Evolutionary conservation across 2,329 filamentous ascomycete genomes (phyloP), one percentile per base, ranked within the genome.

Genomic region (Verticillium nonalfalfae): DNA sequence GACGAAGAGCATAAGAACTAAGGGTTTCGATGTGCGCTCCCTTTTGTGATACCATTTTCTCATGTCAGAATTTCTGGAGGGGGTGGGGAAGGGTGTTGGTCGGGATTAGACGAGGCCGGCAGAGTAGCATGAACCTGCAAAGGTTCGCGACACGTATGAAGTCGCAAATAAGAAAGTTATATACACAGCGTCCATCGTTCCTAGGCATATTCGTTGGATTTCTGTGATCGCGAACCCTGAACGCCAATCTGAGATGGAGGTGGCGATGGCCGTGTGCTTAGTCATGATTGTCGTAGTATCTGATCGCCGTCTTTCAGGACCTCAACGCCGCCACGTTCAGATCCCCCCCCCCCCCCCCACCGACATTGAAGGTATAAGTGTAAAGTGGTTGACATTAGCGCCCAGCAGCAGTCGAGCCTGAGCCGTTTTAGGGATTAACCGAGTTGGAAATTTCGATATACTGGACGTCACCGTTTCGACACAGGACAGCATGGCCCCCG

Each of bases 401-500:
- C 26, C 26, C n/a, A n/a, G n/a, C 26, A 26, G 26, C 3, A 26
- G 26, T 26, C 26, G 26, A 26, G 26, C 4, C 26, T 26, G 3
- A 3, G 26, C 4, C 26, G 26, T 26, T 26, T 26, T 3, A 26
- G 2, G 3, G 3, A 26, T 2, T 26, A 26, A 26, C 3, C 3
- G 26, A 26, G 26, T 26, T 26, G 26, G 26, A 2, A 26, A 26
- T 26, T 26, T 26, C 3, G 26, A 26, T 26, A 26, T 26, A 26
- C 26, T 26, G 3, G 26, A 26, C 4, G 7, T 36, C 35, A 36
- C 35, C 35, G 35, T 26, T 50, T 18, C 7, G n/a, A 21, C n/a
- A 7, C n/a, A n/a, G n/a, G n/a, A 26, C 18, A 50, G 13, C 55
- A 77, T 77, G 74, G 71, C 78, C 55, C 61, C 75, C 57, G 73